A percentile compares a stretch with the other conserved stretches of the same genome.
These are phyloP conservation scores for Monilinia laxa DNA, from an alignment of 2,329 filamentous ascomycete genomes.

Conservation along the genomic window DNA sequence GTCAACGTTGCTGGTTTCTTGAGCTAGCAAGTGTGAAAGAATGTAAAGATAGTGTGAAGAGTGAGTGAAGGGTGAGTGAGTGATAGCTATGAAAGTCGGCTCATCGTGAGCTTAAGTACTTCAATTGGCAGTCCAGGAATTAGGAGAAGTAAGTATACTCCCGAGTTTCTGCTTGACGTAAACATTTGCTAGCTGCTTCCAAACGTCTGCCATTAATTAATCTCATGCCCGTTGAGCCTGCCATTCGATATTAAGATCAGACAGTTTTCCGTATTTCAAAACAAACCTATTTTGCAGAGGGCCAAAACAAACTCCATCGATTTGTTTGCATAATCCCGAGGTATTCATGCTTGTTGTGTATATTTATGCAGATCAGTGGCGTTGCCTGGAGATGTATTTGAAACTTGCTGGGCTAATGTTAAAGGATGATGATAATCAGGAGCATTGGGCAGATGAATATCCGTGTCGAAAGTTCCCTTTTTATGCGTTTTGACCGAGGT, in stretches of 20 bases:
- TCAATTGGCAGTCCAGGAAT: not conserved
- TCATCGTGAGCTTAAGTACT: not conserved
- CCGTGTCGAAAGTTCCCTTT: too few species aligned
- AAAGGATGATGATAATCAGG: not conserved
- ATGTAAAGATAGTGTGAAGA: not conserved
- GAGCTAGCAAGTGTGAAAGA: not conserved
- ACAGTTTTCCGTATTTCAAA: constrained; percentile 4
- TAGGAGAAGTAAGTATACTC: not conserved
- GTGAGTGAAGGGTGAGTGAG: not conserved
- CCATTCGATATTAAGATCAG: not conserved
- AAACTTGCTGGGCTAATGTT: not conserved
- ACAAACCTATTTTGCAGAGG: not conserved
- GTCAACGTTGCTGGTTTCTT: not conserved
- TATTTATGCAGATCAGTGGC: not conserved
- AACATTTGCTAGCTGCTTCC: not conserved
- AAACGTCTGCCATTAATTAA: not conserved
- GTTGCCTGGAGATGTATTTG: not conserved
- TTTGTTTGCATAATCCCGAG: not conserved
- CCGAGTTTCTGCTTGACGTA: not conserved
- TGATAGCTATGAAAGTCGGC: not conserved
- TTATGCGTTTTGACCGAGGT: not conserved
- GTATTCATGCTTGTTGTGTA: not conserved
- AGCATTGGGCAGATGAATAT: too few species aligned
- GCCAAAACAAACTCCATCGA: not conserved
- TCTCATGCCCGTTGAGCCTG: not conserved